phyloP scores from a whole-genome alignment of 2,329 filamentous ascomycete species.

The Pezicula radicicola region DNA sequence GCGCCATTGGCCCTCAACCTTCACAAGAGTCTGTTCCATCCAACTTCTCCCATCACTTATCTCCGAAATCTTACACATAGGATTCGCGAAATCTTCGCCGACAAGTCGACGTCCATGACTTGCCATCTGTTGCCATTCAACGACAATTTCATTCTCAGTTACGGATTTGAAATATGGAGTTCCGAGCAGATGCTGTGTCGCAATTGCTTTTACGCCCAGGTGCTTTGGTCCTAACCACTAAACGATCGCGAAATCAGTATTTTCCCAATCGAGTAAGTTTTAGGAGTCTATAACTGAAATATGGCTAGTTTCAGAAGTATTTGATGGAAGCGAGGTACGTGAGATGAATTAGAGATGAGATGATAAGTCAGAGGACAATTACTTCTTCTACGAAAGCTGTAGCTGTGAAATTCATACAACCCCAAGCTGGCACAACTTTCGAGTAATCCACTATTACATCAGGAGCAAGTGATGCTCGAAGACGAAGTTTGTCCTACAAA shows the following conservation, averaged over 20 bases:
- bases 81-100: slow-evolving; percentile 12
- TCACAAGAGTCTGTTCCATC: slow-evolving; percentile 15
- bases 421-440: slow-evolving; percentile 12
- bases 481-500: slow-evolving; percentile 10
- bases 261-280: too few species aligned
- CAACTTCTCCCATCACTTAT: slow-evolving; percentile 16
- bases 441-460: slow-evolving; percentile 16
- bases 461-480: slow-evolving; percentile 12
- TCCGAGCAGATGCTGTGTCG: slow-evolving; percentile 23
- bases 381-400: slow-evolving; percentile 10
- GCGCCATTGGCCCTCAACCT: slow-evolving; percentile 12
- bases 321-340: too few species aligned
- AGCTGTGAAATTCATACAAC: slow-evolving; percentile 9
- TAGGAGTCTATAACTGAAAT: too few species aligned
- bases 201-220: slow-evolving; percentile 13
- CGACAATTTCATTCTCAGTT: slow-evolving; percentile 15
- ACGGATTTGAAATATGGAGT: slow-evolving; percentile 22
- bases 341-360: too few species aligned
- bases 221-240: slow-evolving; percentile 10
- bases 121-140: slow-evolving; percentile 25
- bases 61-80: slow-evolving; percentile 16
- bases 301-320: too few species aligned
- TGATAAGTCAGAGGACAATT: too few species aligned
- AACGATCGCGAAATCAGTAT: too few species aligned
- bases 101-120: slow-evolving; percentile 10